Base-by-base conservation (phyloP, 2,329 filamentous ascomycete species). In the Hymenoscyphus albidus region DNA sequence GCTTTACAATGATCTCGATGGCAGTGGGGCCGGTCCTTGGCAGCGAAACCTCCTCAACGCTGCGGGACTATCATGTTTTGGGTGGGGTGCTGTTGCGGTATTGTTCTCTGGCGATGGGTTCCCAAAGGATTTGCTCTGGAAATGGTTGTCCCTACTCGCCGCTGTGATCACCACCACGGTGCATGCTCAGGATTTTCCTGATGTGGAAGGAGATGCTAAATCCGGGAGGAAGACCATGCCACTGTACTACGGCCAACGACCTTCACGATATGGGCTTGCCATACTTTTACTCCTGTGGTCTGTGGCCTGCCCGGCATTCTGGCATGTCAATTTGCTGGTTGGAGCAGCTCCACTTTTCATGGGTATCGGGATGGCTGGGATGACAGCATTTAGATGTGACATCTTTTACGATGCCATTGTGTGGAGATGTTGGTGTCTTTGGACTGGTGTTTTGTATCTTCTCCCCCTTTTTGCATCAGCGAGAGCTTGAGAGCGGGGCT, bases 181-280 rank as follows among this genome's bases (percentile, higher is more conserved):
- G 57, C 74, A 76, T 40, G 66, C 72, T 3, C 71, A 72, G 64
- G 74, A 76, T 63, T 64, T 76, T 27, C 67, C 70, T 40, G 74
- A 76, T 61, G 67, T 67, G 51, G 59, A 61, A 5, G 74, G 74
- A 2, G 74, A 76, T 64, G 31, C 27, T 16, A 16, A 62, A 1
- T 35, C 70, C 5, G 70, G 68, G 1, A 51, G 74, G 5, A 63
- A 64, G n/a, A 70, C 71, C 2, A 61, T 72, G 13, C 71, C 73
- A 0, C 64, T 75, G 4, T 65, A 68, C 1, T 40, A 71, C 27
- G 71, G 71, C 7, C 67, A 71, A 54, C 59, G 14, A 12, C 3
- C 32, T n/a, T 59, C 9, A 63, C 67, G 62, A 57, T 73, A 42
- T 73, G 69, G 69, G 3, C 18, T 74, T 18, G 68, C 69, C 3